These are phyloP conservation scores for Metschnikowia baotianmanensis DNA, from an alignment of 805 yeast genomes.

Conservation along the genomic window DNA sequence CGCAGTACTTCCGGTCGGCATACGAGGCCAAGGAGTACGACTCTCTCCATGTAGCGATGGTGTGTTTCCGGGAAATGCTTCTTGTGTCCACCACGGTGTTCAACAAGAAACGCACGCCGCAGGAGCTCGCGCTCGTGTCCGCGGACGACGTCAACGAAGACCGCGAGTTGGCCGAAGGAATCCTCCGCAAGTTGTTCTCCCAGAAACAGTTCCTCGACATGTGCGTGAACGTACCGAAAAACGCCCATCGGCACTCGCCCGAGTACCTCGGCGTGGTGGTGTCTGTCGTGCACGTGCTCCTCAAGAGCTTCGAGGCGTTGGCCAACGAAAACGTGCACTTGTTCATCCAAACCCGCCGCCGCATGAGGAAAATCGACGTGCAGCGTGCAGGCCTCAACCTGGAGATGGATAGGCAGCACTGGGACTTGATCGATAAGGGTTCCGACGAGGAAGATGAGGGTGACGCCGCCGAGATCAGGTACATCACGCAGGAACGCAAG, in stretches of 20 bases:
- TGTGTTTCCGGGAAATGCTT: slow-evolving; percentile 63
- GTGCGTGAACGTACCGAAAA: slow-evolving; percentile 57
- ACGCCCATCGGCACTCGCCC: slow-evolving; percentile 62
- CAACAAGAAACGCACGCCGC: slow-evolving; percentile 19
- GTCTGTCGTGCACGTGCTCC: slow-evolving; percentile 59
- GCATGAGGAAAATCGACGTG: slow-evolving; percentile 31
- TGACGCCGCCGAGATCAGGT: slow-evolving; percentile 31
- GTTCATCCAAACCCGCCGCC: slow-evolving; percentile 47
- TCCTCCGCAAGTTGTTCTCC: slow-evolving; percentile 67
- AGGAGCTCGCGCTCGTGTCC: slow-evolving; percentile 16
- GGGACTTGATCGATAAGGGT: slow-evolving; percentile 19
- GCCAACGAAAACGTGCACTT: slow-evolving; percentile 54
- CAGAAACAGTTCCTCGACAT: slow-evolving; percentile 57
- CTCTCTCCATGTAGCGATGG: slow-evolving; percentile 67
- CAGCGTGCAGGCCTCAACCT: slow-evolving; percentile 18
- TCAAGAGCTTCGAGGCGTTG: slow-evolving; percentile 66
- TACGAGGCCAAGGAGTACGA: slow-evolving; percentile 48
- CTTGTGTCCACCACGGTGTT: slow-evolving; percentile 46
- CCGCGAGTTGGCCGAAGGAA: slow-evolving; percentile 50
- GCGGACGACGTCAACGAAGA: slow-evolving; percentile 47
- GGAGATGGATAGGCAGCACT: slow-evolving; percentile 19
- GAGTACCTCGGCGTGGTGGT: slow-evolving; percentile 58
- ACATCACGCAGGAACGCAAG: slow-evolving; percentile 44
- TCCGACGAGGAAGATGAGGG: slow-evolving; percentile 29
- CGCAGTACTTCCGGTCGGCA: slow-evolving; percentile 44